Percentiles rank a stretch among this genome's conserved stretches.
These are phyloP conservation scores for Pythium pyrilobum DNA, from an alignment of 352 stramenopile species.

Conservation along the genomic window DNA sequence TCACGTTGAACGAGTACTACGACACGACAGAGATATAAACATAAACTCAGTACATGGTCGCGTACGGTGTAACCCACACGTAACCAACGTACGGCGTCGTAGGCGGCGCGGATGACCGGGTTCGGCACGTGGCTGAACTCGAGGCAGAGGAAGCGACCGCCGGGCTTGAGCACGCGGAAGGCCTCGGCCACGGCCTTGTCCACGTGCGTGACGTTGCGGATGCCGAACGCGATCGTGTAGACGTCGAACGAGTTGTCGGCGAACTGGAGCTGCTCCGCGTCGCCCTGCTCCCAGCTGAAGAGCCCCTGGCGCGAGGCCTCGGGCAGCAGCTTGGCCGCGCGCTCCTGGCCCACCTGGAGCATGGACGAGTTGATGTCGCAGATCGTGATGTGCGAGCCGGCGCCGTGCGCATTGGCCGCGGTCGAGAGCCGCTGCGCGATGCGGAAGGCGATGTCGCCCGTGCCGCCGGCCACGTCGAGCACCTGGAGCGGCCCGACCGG, in stretches of 20 bases:
- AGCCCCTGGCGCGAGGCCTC: constrained; percentile 31
- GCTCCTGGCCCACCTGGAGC: constrained; percentile 93
- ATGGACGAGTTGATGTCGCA: constrained; percentile 99
- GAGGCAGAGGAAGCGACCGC: constrained; percentile 97
- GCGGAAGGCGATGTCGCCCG: constrained; percentile 98
- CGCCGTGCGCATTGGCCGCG: constrained; percentile 20
- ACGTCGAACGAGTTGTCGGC: constrained; percentile 95
- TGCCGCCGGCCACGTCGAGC: constrained; percentile 98
- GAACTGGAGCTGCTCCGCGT: constrained; percentile 96
- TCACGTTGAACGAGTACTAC: constrained; percentile 98
- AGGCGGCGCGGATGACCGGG: constrained; percentile 88
- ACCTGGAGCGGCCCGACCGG: constrained; percentile 67
- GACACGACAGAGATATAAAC: constrained; percentile 4
- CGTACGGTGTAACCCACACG: background rate
- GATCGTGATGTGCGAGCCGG: constrained; percentile 88
- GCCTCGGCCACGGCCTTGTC: constrained; percentile 94
- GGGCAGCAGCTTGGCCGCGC: constrained; percentile 72
- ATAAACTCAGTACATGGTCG: background rate
- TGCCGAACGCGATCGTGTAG: constrained; percentile 99
- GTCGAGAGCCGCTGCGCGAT: constrained; percentile 78
- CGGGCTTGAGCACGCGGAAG: constrained; percentile 93
- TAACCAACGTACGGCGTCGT: constrained; percentile 82
- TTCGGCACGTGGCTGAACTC: constrained; percentile 97
- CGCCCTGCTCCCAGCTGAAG: constrained; percentile 91
- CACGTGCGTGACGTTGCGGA: constrained; percentile 98